A percentile compares a stretch with the other conserved stretches of the same genome.
These are phyloP conservation scores for Candida saitoana DNA, from an alignment of 805 yeast species.

Conservation along the genomic window DNA sequence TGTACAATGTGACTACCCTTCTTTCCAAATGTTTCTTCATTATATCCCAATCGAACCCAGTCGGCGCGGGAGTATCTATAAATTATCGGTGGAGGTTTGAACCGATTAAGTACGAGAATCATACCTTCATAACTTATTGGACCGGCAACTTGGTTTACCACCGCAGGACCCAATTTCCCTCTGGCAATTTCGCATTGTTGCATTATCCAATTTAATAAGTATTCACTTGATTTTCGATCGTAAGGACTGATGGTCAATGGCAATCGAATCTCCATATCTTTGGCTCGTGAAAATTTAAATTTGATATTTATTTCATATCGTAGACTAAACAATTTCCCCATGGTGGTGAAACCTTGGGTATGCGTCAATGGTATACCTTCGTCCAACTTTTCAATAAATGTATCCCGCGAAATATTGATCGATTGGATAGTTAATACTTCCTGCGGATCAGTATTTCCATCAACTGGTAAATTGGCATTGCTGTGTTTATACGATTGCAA, in stretches of 20 bases:
- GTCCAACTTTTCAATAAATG: conserved; percentile 17
- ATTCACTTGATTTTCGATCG: conserved; percentile 43
- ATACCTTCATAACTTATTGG: conserved; percentile 18
- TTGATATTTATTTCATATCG: conserved; percentile 50
- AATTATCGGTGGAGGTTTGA: conserved; percentile 22
- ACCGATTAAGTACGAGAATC: conserved; percentile 18
- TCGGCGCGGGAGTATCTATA: conserved; percentile 29
- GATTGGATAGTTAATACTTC: conserved; percentile 9
- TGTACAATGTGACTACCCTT: conserved; percentile 16
- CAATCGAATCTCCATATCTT: conserved; percentile 45
- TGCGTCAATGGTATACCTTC: conserved; percentile 43
- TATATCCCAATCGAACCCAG: conserved; percentile 39
- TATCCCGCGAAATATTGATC: conserved; percentile 7
- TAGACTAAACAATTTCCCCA: conserved; percentile 48
- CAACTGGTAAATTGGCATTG: not conserved
- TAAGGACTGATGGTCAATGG: conserved; percentile 56
- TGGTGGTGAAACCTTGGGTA: conserved; percentile 47
- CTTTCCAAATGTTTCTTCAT: conserved; percentile 28
- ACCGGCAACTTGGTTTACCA: conserved; percentile 18
- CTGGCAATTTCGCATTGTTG: conserved; percentile 49
- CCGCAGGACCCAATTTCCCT: conserved; percentile 28
- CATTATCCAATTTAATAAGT: conserved; percentile 50
- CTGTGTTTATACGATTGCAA: conserved; percentile 20
- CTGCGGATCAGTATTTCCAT: not conserved
- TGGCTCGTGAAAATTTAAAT: conserved; percentile 45